A percentile compares a stretch with the other conserved stretches of the same genome.
Conservation (phyloP, 768 basidiomycete genomes). For the Lentinula lateritia region DNA sequence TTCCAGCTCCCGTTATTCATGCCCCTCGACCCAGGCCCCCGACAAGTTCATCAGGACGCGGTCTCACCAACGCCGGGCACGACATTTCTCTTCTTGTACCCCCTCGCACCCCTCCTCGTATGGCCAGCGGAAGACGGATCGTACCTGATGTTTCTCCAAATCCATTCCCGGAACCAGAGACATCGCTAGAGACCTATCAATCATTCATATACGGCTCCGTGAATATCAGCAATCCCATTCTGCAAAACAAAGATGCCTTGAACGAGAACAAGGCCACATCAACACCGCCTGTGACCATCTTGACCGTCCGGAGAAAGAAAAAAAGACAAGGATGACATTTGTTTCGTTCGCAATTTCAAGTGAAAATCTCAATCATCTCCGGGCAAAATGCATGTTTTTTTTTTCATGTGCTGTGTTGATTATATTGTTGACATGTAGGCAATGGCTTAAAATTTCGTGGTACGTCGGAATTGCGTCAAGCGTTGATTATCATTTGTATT, state of each 20-base stretch:
- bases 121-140: constrained; percentile 16
- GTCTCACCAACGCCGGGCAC: constrained; percentile 38
- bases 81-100: constrained; percentile 28
- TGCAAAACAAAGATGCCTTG: constrained; percentile 12
- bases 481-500: not conserved
- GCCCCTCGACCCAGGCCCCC: constrained; percentile 2
- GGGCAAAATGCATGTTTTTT: not conserved
- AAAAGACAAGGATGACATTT: constrained; percentile 12
- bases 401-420: not conserved
- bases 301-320: constrained; percentile 43
- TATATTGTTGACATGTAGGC: too few relatives aligned
- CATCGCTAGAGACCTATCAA: constrained; percentile 56
- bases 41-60: constrained; percentile 9
- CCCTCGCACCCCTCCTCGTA: constrained; percentile 36
- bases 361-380: not conserved
- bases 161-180: constrained; percentile 60
- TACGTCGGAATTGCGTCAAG: not conserved
- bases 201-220: constrained; percentile 56
- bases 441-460: not conserved
- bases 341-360: not conserved
- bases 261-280: constrained; percentile 10
- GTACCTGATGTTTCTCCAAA: constrained; percentile 54
- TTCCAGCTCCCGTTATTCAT: constrained; percentile 12
- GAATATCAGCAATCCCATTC: constrained; percentile 42
- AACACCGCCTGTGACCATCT: constrained; percentile 31